Percentiles rank a stretch among this genome's conserved stretches.
phyloP scores from a whole-genome alignment of 2,329 filamentous ascomycete genomes.

The Clonostachys rosea region DNA sequence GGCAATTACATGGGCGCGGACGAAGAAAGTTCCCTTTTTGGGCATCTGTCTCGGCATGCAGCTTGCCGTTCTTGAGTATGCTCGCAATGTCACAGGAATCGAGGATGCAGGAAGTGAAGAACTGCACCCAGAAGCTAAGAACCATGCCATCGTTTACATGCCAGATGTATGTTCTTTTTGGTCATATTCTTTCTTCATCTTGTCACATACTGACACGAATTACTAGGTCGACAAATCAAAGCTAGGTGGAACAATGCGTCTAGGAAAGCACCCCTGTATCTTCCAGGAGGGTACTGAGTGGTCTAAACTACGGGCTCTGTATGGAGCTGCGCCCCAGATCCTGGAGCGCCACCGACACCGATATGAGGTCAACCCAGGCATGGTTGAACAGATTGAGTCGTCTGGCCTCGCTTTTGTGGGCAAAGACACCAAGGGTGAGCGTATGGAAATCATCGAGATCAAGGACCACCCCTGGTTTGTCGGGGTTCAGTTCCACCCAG shows the following conservation, averaged over 20 bases:
- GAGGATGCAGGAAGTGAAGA: constrained; percentile 51
- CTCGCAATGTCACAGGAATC: constrained; percentile 69
- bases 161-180: constrained; percentile 51
- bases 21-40: constrained; percentile 75
- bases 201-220: neutral
- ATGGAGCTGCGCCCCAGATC: constrained; percentile 53
- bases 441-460: constrained; percentile 81
- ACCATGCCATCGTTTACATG: constrained; percentile 85
- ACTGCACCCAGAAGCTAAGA: constrained; percentile 47
- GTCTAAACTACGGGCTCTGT: constrained; percentile 72
- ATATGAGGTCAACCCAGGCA: constrained; percentile 84
- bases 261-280: constrained; percentile 68
- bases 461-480: constrained; percentile 83
- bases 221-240: constrained; percentile 50
- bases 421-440: constrained; percentile 71
- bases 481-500: constrained; percentile 82
- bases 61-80: constrained; percentile 85
- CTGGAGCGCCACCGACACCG: constrained; percentile 81
- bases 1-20: constrained; percentile 81
- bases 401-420: constrained; percentile 72
- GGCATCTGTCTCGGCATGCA: constrained; percentile 94
- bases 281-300: constrained; percentile 76
- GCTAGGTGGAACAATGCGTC: constrained; percentile 82
- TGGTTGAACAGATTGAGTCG: constrained; percentile 62
- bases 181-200: neutral